Base-by-base conservation (phyloP, 2,329 filamentous ascomycete species). In the Bipolaris victoriae region DNA sequence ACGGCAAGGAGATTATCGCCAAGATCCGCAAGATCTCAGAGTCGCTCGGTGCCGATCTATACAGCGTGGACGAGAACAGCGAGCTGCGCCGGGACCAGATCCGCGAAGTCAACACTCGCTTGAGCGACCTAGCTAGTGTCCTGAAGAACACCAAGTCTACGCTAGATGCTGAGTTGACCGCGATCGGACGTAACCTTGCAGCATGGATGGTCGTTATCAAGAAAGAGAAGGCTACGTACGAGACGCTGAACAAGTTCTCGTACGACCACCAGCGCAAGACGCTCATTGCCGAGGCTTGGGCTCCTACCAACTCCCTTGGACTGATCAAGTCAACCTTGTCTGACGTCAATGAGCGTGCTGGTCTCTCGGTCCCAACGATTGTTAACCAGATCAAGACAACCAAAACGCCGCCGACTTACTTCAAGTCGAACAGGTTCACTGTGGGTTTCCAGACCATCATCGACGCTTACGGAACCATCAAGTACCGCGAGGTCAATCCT, bases 1-100 rank as follows among this genome's bases (percentile, higher is more conserved):
- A 99, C 73, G 95, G 95, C 74, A 97, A 97, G 79, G 94, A 98
- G 79, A 97, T 99, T 67, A 88, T 99, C 70, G 91, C 93, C 73
- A 99, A 99, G 87, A 98, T 99, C 75, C 88, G 95, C 73, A 98
- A 97, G 85, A 98, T 99, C 60, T 98, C 94, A 1, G 95, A 99
- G 80, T 97, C 93, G 7, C 89, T 99, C 79, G 91, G 94, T 60
- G 95, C 96, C 54, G 92, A 97, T 73, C 86, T 98, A 60, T 99
- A 99, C 83, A 92, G 88, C 66, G 95, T 99, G 31, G 95, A 99
- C 69, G 95, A 99, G 83, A 97, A 98, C 81, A 92, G 90, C 77
- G 95, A 99, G 72, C 84, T 98, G 63, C 88, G 96, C 64, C 88
- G 94, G 48, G 95, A 99, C 73, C 96, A 99, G 82, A 91, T 98